Evolutionary conservation across 2,329 filamentous ascomycete genomes (phyloP).

Genomic region (Ceratocystis lukuohia): DNA sequence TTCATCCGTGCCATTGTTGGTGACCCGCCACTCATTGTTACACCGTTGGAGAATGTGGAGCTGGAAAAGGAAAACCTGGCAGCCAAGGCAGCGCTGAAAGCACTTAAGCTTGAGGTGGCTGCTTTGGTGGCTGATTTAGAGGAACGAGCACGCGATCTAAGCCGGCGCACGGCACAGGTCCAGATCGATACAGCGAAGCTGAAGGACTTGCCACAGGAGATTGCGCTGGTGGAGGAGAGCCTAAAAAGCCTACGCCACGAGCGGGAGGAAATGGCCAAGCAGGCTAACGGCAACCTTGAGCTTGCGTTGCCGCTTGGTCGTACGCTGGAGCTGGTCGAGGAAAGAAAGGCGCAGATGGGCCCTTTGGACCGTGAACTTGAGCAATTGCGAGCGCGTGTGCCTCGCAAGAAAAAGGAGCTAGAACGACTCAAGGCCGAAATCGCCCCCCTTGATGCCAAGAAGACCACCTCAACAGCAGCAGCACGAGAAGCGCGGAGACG

Average conservation of each 20-base stretch:
- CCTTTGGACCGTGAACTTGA: conserved; percentile 52
- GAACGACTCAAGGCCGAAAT: conserved; percentile 56
- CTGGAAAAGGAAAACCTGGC: conserved; percentile 55
- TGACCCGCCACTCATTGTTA: conserved; percentile 75
- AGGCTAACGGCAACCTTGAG: conserved; percentile 25
- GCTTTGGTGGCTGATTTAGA: conserved; percentile 63
- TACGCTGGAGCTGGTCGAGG: conserved; percentile 41
- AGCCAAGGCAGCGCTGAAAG: conserved; percentile 63
- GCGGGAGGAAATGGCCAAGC: conserved; percentile 25
- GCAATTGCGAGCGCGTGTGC: conserved; percentile 46
- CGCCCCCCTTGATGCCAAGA: conserved; percentile 52
- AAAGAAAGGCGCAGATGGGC: conserved; percentile 37
- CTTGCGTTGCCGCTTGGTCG: conserved; percentile 45
- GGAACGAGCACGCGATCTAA: conserved; percentile 44
- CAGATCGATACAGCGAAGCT: conserved; percentile 36
- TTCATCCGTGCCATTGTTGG: conserved; percentile 88
- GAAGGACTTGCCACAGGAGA: conserved; percentile 38
- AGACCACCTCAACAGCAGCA: conserved; percentile 49
- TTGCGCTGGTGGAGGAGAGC: conserved; percentile 35
- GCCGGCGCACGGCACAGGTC: conserved; percentile 38
- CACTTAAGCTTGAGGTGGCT: conserved; percentile 65
- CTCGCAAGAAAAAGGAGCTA: conserved; percentile 52
- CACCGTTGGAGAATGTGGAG: conserved; percentile 65
- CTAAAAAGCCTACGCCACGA: conserved; percentile 34
- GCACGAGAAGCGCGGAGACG: conserved; percentile 58